Evolutionary conservation across 2,329 filamentous ascomycete species (phyloP), one percentile per base, ranked within the genome.

Genomic region (Stachybotrys echinatus): DNA sequence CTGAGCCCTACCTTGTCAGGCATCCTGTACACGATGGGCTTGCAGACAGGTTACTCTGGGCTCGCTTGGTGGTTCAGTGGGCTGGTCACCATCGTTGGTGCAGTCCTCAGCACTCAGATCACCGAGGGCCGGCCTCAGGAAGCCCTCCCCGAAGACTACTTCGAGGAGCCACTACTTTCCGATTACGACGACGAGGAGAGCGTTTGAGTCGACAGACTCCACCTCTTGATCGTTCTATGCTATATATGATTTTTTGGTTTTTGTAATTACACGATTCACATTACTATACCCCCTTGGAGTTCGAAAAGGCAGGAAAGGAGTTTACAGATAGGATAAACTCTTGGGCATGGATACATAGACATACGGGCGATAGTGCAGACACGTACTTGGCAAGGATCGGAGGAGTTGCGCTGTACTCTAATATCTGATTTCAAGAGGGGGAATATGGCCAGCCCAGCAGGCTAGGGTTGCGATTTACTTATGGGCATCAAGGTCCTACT

Each of bases 11-110:
- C 89, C 0, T 73, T 96, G 3, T 95, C 92, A 3, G 94, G 94
- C 2, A 74, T 91, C 23, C 77, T 97, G 21, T 95, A 96, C 68
- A 82, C 90, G 5, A 74, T 86, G 48, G 94, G 94, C 47, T 79
- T 95, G 34, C 79, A 84, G 56, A 79, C 85, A 6, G 91, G 92
- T 34, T 92, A 90, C 65, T 92, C 91, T 5, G 91, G 91, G 19
- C 76, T 96, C 31, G 87, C 91, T 1, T 99, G 94, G 92, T 99
- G 94, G 94, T 85, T 84, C 54, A 92, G 87, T 56, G 89, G 87
- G 8, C 61, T 87, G 4, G 83, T 96, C 27, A 89, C 90, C 31
- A 70, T 89, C 12, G 67, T 83, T 14, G 94, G 92, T 43, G 89
- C 87, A 2, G 71, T 88, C 47, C 75, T 94, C 60, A 89, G 87